Evolutionary conservation across 768 basidiomycete species (phyloP), one percentile per base, ranked within the genome.

Genomic region (Thelephora aurantiotincta): DNA sequence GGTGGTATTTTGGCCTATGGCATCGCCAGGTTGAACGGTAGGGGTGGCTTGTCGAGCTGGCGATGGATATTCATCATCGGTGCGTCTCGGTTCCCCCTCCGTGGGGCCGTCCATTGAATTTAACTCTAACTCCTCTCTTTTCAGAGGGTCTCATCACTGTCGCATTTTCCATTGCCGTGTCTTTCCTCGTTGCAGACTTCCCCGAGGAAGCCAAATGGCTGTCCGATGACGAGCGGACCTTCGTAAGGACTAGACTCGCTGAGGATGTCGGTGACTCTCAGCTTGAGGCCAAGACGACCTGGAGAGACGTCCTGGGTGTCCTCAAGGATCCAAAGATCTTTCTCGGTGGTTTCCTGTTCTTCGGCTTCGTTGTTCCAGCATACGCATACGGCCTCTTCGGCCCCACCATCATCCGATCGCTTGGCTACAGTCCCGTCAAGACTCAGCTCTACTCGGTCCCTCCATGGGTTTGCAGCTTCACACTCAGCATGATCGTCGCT

Each of bases 81-180:
- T 62, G n/a, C 13, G 9, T 35, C 13, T 18, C 6, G 13, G 23
- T 33, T 16, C 2, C 11, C 4, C 20, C 12, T 46, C 6, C 20
- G 26, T n/a, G n/a, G n/a, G n/a, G 3, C 14, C 11, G 4, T 13
- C 45, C 11, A 35, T 4, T 46, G 33, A 30, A n/a, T 33, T 4
- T n/a, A 14, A 35, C n/a, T 6, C 30, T 52, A 60, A 65, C 67
- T 55, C 45, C 30, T 5, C n/a, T 26, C 35, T 11, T 1, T 7
- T 26, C 52, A 60, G 65, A 68, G 56, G 68, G 68, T 1, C 30
- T 61, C 3, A 52, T 63, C 45, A 70, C 68, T 3, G 57, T 57
- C n/a, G 51, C 67, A 5, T 53, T 62, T 37, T 65, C 62, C 5
- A 35, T 58, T 33, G 41, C 55, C 14, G 54, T 62, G 13, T 66